Conservation (phyloP, 257 asterid genomes). For the Solanum piurae region DNA sequence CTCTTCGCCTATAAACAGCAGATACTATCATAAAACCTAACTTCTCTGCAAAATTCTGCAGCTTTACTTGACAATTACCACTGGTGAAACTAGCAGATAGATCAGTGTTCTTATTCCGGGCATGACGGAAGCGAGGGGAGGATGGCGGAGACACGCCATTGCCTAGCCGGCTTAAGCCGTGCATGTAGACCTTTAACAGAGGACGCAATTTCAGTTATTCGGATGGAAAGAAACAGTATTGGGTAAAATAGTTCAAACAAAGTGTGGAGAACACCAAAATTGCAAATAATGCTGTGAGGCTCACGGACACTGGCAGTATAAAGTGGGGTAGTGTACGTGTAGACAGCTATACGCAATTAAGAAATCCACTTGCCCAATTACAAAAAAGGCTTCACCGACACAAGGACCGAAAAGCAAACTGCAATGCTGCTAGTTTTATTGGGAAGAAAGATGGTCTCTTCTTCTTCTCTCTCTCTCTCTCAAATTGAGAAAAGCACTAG, state of each 20-base stretch:
- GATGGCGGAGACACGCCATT: constrained; percentile 75
- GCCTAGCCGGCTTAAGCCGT: constrained; percentile 92
- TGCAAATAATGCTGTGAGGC: neutral
- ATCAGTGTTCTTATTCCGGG: constrained; percentile 33
- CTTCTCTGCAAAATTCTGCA: constrained; percentile 62
- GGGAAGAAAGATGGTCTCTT: neutral
- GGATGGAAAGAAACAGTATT: neutral
- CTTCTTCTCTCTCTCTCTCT: neutral
- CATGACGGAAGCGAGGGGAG: constrained; percentile 65
- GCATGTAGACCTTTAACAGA: constrained; percentile 35
- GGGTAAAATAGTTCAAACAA: neutral
- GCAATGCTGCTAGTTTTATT: neutral
- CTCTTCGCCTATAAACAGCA: constrained; percentile 62
- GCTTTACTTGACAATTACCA: constrained; percentile 30
- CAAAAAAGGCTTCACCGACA: neutral
- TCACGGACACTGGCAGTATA: neutral
- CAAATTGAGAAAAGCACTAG: neutral
- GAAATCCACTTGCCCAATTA: neutral
- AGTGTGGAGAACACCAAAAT: neutral
- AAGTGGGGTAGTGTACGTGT: neutral
- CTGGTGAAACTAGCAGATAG: constrained; percentile 18
- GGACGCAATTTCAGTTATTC: neutral
- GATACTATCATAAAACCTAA: constrained; percentile 63
- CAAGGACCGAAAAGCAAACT: neutral
- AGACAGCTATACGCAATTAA: neutral